Conservation (phyloP, 2,329 filamentous ascomycete species). For the Penicillium psychrosexuale region DNA sequence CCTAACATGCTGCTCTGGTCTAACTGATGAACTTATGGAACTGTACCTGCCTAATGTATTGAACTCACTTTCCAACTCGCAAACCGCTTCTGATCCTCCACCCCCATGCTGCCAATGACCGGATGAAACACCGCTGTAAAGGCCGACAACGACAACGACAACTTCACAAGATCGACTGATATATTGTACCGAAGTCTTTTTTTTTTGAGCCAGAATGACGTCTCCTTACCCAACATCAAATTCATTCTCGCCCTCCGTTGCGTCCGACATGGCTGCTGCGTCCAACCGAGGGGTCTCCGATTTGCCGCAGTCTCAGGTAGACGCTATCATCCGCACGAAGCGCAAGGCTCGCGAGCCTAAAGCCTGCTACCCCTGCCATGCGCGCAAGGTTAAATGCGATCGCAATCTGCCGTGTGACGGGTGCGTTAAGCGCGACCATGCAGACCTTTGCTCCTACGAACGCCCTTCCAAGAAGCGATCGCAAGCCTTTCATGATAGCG, state of each 20-base stretch:
- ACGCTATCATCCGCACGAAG: conserved; percentile 48
- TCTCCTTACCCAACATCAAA: conserved; percentile 31
- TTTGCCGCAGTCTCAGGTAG: conserved; percentile 46
- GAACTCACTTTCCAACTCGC: neutral
- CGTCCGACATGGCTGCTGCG: conserved; percentile 23
- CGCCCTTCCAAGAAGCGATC: conserved; percentile 46
- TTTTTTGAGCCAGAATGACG: conserved; percentile 22
- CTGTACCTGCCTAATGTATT: neutral
- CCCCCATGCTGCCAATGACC: conserved; percentile 1
- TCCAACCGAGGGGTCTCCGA: conserved; percentile 36
- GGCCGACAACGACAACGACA: conserved; percentile 6
- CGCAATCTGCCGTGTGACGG: conserved; percentile 49
- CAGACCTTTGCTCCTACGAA: conserved; percentile 50
- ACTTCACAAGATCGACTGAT: conserved; percentile 1
- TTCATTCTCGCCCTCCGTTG: conserved; percentile 30
- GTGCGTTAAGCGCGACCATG: conserved; percentile 50
- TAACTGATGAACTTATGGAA: neutral
- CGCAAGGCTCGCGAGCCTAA: conserved; percentile 49
- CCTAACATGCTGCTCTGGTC: neutral
- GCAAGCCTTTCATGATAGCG: conserved; percentile 25
- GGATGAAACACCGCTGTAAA: conserved; percentile 6
- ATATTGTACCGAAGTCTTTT: neutral
- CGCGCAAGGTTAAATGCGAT: conserved; percentile 50
- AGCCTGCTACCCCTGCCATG: conserved; percentile 47
- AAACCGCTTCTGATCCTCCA: neutral